Percentiles rank a stretch among this genome's conserved stretches.
These are phyloP conservation scores for Xylaria sp. DNA, from an alignment of 2,329 filamentous ascomycete species.

Conservation along the genomic window DNA sequence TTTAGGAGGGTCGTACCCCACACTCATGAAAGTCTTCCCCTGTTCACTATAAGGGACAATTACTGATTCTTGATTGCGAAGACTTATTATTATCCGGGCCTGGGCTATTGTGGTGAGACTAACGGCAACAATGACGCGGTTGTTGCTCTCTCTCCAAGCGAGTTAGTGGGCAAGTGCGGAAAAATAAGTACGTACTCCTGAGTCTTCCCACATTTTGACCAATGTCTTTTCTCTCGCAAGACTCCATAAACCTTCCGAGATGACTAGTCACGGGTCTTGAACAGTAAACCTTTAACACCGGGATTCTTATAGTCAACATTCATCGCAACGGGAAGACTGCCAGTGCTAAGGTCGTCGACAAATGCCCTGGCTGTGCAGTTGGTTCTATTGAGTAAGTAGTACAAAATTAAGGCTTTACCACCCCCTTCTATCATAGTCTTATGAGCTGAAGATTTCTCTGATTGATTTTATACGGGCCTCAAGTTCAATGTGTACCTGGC, in stretches of 20 bases:
- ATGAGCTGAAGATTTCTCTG: no score
- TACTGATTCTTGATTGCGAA: no score
- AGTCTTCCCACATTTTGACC: no score
- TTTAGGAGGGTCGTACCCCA: no score
- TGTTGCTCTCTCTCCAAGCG: conserved; percentile 41
- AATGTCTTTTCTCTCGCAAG: not conserved
- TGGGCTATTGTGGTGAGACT: conserved; percentile 40
- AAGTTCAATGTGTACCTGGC: not conserved
- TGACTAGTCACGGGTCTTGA: no score
- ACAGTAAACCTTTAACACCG: not conserved
- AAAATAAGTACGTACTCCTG: conserved; percentile 26
- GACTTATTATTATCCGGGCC: conserved; percentile 41
- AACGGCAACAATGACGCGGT: conserved; percentile 38
- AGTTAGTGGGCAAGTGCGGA: conserved; percentile 43
- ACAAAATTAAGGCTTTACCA: no score
- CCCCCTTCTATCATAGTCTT: not conserved
- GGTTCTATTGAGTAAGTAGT: conserved; percentile 41
- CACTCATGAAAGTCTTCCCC: no score
- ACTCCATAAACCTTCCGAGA: not conserved
- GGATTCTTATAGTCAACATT: conserved; percentile 36
- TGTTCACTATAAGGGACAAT: no score
- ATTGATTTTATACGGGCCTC: no score
- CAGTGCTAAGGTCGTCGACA: conserved; percentile 44
- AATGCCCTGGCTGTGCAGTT: conserved; percentile 43
- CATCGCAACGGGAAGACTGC: conserved; percentile 40